Evolutionary conservation across 305 asterid genomes (phyloP), one percentile per base, ranked within the genome.

Genomic region (Plantago coronopus): DNA sequence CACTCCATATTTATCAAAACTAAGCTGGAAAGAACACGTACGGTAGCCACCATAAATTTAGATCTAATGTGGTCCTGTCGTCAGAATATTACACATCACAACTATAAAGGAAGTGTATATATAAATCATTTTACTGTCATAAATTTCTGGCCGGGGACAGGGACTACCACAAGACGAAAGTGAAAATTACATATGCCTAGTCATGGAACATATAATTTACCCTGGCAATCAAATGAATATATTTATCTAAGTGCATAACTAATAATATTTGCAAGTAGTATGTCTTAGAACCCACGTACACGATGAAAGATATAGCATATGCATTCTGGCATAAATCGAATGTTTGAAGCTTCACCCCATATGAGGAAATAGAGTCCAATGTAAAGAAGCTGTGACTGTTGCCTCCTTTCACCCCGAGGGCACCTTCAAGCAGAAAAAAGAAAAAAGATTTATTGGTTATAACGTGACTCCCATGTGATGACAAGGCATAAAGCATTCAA

Each of bases 331-430:
- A 94, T 94, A 69, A 94, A 94, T 29, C 99, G 95, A 65, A 94
- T 76, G 65, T 94, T 94, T 65, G 99, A 94, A 74, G 97, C 97
- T 90, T 94, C 99, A 20, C 99, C 97, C 99, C 99, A 94, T 51
- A 94, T 90, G 75, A 94, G 96, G 69, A 94, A 95, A 87, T 89
- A 94, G 54, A 94, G 95, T 57, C 81, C 96, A 68, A 89, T 84
- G 83, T 94, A 90, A 54, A 94, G 97, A 79, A 94, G 96, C 78
- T 87, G 90, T 44, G 81, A 76, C 74, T 94, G 99, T 69, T 78
- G 91, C 89, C 83, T 74, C 72, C 84, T 79, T 63, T 80, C 76
- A 55, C 74, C 80, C 60, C 22, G 54, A 17, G 93, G 94, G 72
- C 76, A 73, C 71, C 97, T 89, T 75, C 75, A 60, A 72, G 58